Conservation (phyloP, 2,329 filamentous ascomycete species). For the Moelleriella libera region DNA sequence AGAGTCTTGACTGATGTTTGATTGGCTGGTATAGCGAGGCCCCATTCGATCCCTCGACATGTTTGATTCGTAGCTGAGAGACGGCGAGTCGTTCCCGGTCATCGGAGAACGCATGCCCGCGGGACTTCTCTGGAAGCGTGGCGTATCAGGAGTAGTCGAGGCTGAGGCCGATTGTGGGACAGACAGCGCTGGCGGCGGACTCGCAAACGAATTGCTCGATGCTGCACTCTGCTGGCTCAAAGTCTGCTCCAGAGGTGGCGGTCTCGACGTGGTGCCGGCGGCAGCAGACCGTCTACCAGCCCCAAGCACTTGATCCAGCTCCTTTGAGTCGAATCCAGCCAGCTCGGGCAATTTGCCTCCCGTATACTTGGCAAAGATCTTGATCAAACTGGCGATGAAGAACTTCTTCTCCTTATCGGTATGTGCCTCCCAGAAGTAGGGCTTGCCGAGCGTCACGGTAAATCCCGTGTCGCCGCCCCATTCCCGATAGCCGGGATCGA, state of each 20-base stretch:
- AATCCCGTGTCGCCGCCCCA: conserved; percentile 83
- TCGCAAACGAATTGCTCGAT: conserved; percentile 6
- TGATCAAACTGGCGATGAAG: conserved; percentile 90
- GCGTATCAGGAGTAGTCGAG: conserved; percentile 10
- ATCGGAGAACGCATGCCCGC: conserved; percentile 17
- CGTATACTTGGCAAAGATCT: conserved; percentile 95
- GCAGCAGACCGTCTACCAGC: conserved; percentile 28
- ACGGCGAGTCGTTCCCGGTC: conserved; percentile 32
- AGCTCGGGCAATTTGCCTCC: conserved; percentile 69
- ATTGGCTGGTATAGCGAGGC: conserved; percentile 31
- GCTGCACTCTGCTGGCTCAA: conserved; percentile 9
- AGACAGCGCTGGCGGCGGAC: conserved; percentile 4
- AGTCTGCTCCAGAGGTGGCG: conserved; percentile 13
- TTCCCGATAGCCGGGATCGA: conserved; percentile 45
- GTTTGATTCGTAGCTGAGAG: conserved; percentile 36
- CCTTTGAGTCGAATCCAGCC: conserved; percentile 66
- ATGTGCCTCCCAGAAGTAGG: conserved; percentile 93
- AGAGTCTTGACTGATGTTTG: conserved; percentile 45
- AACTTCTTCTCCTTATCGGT: conserved; percentile 96
- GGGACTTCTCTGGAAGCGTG: conserved; percentile 14
- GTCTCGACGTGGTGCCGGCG: conserved; percentile 8
- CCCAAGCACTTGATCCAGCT: conserved; percentile 63
- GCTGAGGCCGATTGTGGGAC: conserved; percentile 7
- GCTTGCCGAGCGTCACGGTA: conserved; percentile 76
- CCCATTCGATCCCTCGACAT: conserved; percentile 22